These are phyloP conservation scores for Phialophora chinensis DNA, from an alignment of 2,329 filamentous ascomycete genomes.

Conservation along the genomic window DNA sequence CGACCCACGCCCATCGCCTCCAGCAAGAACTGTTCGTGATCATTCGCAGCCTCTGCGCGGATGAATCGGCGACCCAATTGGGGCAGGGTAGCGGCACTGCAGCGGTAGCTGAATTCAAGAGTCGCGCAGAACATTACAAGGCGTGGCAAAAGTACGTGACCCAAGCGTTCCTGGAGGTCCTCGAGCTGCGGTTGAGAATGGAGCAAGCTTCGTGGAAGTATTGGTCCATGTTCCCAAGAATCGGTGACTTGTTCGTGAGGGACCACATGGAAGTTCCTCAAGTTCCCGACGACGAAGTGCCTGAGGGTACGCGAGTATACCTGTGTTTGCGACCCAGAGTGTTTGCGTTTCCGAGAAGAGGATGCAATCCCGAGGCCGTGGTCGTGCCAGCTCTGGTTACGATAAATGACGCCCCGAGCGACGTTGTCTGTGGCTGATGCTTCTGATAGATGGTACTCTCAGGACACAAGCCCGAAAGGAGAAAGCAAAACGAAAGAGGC, in stretches of 20 bases:
- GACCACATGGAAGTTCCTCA: background rate
- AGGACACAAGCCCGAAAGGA: too few species aligned
- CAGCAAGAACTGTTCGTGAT: background rate
- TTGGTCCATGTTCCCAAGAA: background rate
- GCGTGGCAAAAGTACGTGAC: background rate
- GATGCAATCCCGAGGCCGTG: too few species aligned
- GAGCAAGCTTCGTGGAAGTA: background rate
- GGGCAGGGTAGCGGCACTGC: background rate
- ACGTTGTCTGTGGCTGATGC: too few species aligned
- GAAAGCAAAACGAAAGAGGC: too few species aligned
- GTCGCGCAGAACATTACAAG: background rate
- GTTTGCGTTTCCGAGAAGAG: too few species aligned
- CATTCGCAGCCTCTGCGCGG: background rate
- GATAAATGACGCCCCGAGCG: too few species aligned
- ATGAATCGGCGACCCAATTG: background rate
- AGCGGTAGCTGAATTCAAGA: background rate
- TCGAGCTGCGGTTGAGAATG: background rate
- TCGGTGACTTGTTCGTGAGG: background rate
- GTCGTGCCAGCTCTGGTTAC: too few species aligned
- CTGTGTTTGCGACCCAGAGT: background rate
- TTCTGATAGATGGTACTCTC: too few species aligned
- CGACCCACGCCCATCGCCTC: background rate
- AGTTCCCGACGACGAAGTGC: background rate
- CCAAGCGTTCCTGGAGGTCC: background rate
- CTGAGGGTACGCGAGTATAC: background rate